These are phyloP conservation scores for Cytospora piceicola DNA, from an alignment of 2,329 filamentous ascomycete species.

Conservation along the genomic window DNA sequence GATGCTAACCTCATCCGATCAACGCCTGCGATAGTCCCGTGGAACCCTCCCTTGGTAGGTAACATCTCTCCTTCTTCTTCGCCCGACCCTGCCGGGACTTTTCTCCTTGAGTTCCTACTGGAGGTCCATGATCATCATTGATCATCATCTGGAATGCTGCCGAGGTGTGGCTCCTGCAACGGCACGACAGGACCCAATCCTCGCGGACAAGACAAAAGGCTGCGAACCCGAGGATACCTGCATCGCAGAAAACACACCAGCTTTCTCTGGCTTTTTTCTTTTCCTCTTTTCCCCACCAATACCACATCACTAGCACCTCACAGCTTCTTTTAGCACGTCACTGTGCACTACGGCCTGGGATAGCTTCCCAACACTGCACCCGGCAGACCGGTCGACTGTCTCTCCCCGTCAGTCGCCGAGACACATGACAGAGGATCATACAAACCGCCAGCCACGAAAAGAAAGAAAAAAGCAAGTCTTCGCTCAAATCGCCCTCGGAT, in stretches of 20 bases:
- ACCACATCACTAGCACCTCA: background rate
- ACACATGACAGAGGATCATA: background rate
- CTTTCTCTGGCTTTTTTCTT: background rate
- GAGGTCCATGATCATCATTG: background rate
- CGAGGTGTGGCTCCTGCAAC: background rate
- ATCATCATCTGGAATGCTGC: background rate
- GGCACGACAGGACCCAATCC: constrained; percentile 1
- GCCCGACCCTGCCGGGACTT: background rate
- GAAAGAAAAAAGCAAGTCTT: background rate
- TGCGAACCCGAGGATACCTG: background rate
- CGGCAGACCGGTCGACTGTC: background rate
- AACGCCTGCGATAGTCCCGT: background rate
- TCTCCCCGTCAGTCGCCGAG: background rate
- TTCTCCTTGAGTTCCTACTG: background rate
- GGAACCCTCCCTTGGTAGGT: constrained; percentile 7
- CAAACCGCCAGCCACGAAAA: constrained; percentile 5
- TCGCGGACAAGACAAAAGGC: background rate
- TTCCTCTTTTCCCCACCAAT: background rate
- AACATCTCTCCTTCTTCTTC: constrained; percentile 9
- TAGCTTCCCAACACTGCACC: background rate
- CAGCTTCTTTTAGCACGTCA: background rate
- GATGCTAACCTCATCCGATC: constrained; percentile 23
- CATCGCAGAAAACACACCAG: constrained; percentile 6
- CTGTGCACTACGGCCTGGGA: background rate
- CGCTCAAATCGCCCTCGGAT: background rate